Percentiles rank a stretch among this genome's conserved stretches.
These are phyloP conservation scores for Hirsutella minnesotensis DNA, from an alignment of 2,329 filamentous ascomycete species.

Conservation along the genomic window DNA sequence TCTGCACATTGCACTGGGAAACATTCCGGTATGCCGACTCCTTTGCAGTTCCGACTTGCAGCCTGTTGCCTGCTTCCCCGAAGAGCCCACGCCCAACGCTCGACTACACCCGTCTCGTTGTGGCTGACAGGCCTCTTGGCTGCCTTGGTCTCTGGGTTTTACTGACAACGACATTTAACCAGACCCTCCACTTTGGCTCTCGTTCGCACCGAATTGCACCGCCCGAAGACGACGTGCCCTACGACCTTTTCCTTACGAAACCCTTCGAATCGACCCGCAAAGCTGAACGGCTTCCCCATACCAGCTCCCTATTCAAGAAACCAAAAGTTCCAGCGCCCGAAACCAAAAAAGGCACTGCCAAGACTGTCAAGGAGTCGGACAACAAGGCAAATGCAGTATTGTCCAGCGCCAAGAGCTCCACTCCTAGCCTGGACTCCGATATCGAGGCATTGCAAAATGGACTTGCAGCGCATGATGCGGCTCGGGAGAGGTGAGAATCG, in stretches of 20 bases:
- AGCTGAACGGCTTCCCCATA: conserved; percentile 37
- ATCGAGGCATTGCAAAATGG: conserved; percentile 36
- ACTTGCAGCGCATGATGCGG: conserved; percentile 22
- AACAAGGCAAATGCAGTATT: conserved; percentile 17
- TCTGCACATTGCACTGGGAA: conserved; percentile 45
- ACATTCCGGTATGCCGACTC: conserved; percentile 35
- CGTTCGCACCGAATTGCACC: conserved; percentile 34
- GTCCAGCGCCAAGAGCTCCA: conserved; percentile 19
- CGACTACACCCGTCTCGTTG: neutral
- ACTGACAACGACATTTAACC: neutral
- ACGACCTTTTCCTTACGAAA: conserved; percentile 45
- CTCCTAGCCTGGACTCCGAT: conserved; percentile 34
- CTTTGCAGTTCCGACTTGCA: neutral
- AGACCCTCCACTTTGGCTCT: conserved; percentile 44
- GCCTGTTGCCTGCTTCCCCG: too few relatives aligned
- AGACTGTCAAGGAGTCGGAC: conserved; percentile 18
- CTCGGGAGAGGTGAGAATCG: conserved; percentile 21
- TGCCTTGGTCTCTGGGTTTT: neutral
- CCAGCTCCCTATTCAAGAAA: conserved; percentile 37
- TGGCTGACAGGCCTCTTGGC: neutral
- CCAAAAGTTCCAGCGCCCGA: conserved; percentile 14
- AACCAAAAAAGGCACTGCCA: conserved; percentile 12
- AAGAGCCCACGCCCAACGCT: too few relatives aligned
- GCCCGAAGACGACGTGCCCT: conserved; percentile 32
- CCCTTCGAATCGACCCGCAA: conserved; percentile 33